Conservation (phyloP, 129 eudicot genomes). For the Flaveria trinervia region DNA sequence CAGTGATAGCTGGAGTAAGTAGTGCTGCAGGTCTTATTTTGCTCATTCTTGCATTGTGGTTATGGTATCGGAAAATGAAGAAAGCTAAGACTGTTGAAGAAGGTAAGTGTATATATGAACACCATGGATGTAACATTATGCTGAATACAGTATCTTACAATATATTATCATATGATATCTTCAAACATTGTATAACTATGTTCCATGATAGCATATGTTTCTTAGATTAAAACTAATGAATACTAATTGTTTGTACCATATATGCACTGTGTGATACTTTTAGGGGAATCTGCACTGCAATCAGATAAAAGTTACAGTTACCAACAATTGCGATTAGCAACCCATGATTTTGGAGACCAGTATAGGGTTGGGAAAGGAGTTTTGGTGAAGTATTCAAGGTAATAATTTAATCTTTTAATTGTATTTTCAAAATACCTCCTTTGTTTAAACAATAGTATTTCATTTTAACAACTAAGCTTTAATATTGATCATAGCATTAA, state of each 20-base stretch:
- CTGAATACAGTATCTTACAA: background rate
- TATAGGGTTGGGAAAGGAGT: slow-evolving; percentile 54
- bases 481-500: background rate
- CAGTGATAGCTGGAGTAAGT: slow-evolving; percentile 35
- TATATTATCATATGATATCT: background rate
- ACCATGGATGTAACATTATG: background rate
- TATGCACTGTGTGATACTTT: slow-evolving; percentile 29
- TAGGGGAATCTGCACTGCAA: slow-evolving; percentile 48
- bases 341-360: slow-evolving; percentile 41
- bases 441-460: background rate
- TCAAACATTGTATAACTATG: background rate
- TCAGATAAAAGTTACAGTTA: slow-evolving; percentile 35
- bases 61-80: slow-evolving; percentile 33
- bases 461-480: background rate
- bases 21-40: slow-evolving; percentile 44
- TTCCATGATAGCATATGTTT: background rate
- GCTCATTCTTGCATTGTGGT: slow-evolving; percentile 26
- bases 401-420: background rate
- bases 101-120: slow-evolving; percentile 30
- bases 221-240: background rate
- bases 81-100: slow-evolving; percentile 26
- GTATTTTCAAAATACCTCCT: background rate
- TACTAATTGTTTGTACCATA: background rate
- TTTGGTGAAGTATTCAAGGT: slow-evolving; percentile 63
- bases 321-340: slow-evolving; percentile 29